A percentile compares a stretch with the other conserved stretches of the same genome.
Evolutionary conservation across 306 rosid genomes (phyloP).

Genomic region (Lupinus albus): DNA sequence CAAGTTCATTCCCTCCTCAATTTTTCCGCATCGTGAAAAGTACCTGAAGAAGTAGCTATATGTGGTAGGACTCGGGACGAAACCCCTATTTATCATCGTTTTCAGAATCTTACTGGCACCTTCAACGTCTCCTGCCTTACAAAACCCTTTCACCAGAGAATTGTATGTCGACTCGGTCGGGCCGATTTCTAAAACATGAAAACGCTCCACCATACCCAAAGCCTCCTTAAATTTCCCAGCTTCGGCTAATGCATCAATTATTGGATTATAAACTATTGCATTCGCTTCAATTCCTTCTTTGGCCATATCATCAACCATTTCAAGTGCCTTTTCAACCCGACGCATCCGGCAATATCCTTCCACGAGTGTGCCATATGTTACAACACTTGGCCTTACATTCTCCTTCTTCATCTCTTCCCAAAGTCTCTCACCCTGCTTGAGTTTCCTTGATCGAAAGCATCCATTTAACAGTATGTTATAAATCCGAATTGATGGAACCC

Average conservation of each 20-base stretch:
- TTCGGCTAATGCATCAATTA: conserved; percentile 82
- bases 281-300: conserved; percentile 70
- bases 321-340: conserved; percentile 66
- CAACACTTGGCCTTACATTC: conserved; percentile 71
- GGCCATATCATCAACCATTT: conserved; percentile 72
- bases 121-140: conserved; percentile 77
- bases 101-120: conserved; percentile 87
- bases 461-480: conserved; percentile 71
- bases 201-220: conserved; percentile 79
- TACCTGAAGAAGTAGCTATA: conserved; percentile 86
- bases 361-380: conserved; percentile 90
- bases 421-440: conserved; percentile 74
- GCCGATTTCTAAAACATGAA: conserved; percentile 68
- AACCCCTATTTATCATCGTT: conserved; percentile 78
- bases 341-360: conserved; percentile 91
- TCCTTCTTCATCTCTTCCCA: conserved; percentile 82
- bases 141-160: conserved; percentile 80
- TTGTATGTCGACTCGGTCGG: conserved; percentile 85
- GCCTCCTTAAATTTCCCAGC: conserved; percentile 84
- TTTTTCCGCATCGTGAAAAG: conserved; percentile 72
- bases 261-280: conserved; percentile 79
- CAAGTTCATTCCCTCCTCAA: conserved; percentile 86
- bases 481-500: conserved; percentile 65
- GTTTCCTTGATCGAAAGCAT: conserved; percentile 83
- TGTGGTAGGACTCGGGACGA: conserved; percentile 71